Percentiles rank a stretch among this genome's conserved stretches.
Conservation (phyloP, 2,329 filamentous ascomycete species). For the Botrytis galanthina region DNA sequence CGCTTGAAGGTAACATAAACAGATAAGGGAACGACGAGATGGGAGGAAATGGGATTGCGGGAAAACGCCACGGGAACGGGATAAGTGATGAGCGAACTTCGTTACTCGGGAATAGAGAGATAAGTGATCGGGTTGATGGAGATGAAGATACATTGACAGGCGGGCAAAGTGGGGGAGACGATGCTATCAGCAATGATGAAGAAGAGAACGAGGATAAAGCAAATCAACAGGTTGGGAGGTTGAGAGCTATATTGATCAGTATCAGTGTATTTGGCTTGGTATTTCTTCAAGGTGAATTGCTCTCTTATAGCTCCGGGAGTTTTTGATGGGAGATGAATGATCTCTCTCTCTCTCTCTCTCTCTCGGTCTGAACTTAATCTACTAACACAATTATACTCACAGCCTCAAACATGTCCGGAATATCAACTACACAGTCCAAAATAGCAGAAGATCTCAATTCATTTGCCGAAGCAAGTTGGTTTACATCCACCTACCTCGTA, state of each 20-base stretch:
- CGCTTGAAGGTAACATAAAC: neutral
- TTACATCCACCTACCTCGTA: conserved; percentile 72
- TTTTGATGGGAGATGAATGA: neutral
- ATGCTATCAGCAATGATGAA: neutral
- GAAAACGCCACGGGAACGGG: neutral
- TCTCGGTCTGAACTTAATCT: neutral
- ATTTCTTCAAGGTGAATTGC: conserved; percentile 54
- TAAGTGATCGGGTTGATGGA: neutral
- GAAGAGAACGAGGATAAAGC: conserved; percentile 38
- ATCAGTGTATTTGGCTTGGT: conserved; percentile 56
- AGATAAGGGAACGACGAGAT: conserved; percentile 6
- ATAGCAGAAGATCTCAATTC: conserved; percentile 74
- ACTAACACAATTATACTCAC: conserved; percentile 7
- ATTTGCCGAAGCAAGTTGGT: conserved; percentile 74
- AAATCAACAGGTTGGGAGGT: conserved; percentile 35
- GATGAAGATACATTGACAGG: conserved; percentile 13
- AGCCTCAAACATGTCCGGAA: conserved; percentile 69
- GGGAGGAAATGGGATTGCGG: conserved; percentile 2
- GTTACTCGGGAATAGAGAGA: conserved; percentile 25
- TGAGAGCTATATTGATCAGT: conserved; percentile 47
- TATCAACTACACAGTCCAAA: conserved; percentile 75
- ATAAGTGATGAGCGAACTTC: conserved; percentile 27
- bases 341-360: neutral
- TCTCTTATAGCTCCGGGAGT: neutral
- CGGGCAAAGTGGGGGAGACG: neutral